Conservation (phyloP, 2,329 filamentous ascomycete species). For the Ophiocordyceps polyrhachis-furcata region DNA sequence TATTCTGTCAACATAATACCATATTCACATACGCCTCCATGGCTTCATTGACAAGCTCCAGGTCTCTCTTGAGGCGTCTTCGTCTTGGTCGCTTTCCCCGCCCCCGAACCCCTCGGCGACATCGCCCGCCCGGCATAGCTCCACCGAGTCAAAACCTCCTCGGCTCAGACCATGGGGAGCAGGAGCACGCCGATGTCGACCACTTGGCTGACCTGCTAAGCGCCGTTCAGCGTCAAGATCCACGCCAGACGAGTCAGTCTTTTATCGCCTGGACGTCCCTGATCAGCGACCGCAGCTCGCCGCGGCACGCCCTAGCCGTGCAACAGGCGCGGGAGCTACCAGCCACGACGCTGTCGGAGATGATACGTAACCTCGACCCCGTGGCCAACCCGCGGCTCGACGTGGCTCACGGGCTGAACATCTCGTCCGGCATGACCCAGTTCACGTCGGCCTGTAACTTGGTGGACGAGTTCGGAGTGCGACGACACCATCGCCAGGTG, state of each 20-base stretch:
- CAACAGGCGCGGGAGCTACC: conserved; percentile 24
- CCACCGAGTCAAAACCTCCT: neutral
- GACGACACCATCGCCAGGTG: conserved; percentile 19
- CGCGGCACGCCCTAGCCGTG: conserved; percentile 9
- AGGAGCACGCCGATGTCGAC: neutral
- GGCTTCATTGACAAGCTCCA: neutral
- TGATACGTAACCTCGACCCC: conserved; percentile 44
- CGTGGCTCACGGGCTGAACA: conserved; percentile 19
- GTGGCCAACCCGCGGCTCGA: conserved; percentile 29
- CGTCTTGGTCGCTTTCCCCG: neutral
- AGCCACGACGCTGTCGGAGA: conserved; percentile 39
- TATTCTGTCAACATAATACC: neutral
- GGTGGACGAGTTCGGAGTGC: conserved; percentile 25
- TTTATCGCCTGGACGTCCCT: conserved; percentile 11
- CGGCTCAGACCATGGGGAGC: neutral
- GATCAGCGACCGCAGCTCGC: conserved; percentile 5
- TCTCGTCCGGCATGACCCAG: conserved; percentile 20
- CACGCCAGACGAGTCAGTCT: conserved; percentile 6
- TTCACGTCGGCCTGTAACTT: conserved; percentile 17
- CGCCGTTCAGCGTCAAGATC: neutral
- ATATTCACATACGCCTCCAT: neutral
- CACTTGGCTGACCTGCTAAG: neutral
- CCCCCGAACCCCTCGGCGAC: neutral
- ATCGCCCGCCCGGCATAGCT: neutral
- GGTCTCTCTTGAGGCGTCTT: neutral